phyloP scores from a whole-genome alignment of 306 rosid species.

The Rosa rugosa region DNA sequence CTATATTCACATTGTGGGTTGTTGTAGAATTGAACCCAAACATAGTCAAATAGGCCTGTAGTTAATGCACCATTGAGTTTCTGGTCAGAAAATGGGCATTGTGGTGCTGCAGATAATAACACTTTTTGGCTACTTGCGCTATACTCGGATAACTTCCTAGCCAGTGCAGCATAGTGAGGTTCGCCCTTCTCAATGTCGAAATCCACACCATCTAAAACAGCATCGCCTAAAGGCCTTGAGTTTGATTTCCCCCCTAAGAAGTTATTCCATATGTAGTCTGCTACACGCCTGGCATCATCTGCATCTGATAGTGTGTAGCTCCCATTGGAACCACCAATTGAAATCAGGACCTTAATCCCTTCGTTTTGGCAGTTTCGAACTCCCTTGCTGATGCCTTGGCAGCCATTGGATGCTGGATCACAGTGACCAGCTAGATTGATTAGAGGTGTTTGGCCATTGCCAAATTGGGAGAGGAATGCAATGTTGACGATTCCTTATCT shows the following conservation, averaged over 20 bases:
- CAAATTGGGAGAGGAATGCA: conserved; percentile 17
- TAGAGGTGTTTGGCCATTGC: conserved; percentile 12
- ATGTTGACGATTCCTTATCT: conserved; percentile 24
- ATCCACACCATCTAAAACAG: conserved; percentile 42
- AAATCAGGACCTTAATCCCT: conserved; percentile 45
- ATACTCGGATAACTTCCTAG: neutral
- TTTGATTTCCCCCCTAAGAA: conserved; percentile 36
- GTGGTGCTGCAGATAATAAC: conserved; percentile 15
- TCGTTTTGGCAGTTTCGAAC: conserved; percentile 43
- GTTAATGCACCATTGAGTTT: neutral
- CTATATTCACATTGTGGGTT: conserved; percentile 1
- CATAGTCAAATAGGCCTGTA: conserved; percentile 8
- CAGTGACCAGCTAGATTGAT: conserved; percentile 25
- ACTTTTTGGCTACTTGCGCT: neutral
- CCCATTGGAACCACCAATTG: conserved; percentile 44
- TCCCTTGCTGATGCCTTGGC: conserved; percentile 27
- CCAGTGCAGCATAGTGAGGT: neutral
- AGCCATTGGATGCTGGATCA: conserved; percentile 20
- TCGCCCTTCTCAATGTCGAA: conserved; percentile 11
- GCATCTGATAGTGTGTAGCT: conserved; percentile 33
- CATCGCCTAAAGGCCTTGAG: conserved; percentile 44
- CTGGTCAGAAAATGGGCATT: conserved; percentile 13
- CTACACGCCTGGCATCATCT: conserved; percentile 27
- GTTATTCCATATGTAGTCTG: conserved; percentile 4
- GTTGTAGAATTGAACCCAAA: conserved; percentile 23